These are phyloP conservation scores for Amphirosellinia nigrospora DNA, from an alignment of 495 filamentous ascomycete species.

Conservation along the genomic window DNA sequence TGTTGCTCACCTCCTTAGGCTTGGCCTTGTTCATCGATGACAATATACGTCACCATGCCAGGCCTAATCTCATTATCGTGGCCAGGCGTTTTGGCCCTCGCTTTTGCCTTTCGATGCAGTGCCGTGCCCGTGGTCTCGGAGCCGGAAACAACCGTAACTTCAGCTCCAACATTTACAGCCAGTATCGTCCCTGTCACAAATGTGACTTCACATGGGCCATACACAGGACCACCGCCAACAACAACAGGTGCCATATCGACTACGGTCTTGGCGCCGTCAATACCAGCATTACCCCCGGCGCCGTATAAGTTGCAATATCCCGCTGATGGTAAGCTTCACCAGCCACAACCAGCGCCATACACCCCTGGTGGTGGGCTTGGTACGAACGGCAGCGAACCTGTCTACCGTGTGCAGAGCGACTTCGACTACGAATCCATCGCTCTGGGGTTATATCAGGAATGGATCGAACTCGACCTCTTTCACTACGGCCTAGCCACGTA, in stretches of 20 bases:
- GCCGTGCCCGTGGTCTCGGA: constrained; percentile 46
- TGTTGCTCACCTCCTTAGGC: background rate
- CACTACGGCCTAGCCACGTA: constrained; percentile 77
- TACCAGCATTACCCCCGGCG: constrained; percentile 53
- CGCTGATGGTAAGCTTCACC: constrained; percentile 69
- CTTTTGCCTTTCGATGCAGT: constrained; percentile 26
- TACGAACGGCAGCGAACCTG: constrained; percentile 77
- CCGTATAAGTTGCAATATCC: constrained; percentile 67
- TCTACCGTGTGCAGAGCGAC: constrained; percentile 73
- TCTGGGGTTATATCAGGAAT: constrained; percentile 81
- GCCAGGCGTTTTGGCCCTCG: constrained; percentile 33
- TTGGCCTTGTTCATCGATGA: background rate
- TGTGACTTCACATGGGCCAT: constrained; percentile 61
- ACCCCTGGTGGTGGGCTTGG: constrained; percentile 76
- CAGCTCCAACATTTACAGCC: constrained; percentile 31
- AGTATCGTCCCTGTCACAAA: constrained; percentile 41
- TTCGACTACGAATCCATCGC: constrained; percentile 77
- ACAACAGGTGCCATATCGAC: constrained; percentile 65
- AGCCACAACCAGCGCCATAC: constrained; percentile 73
- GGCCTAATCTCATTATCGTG: constrained; percentile 26
- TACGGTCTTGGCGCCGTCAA: constrained; percentile 52
- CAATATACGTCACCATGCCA: constrained; percentile 28
- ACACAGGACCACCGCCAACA: constrained; percentile 61
- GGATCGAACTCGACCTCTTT: constrained; percentile 88
- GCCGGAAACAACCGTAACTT: constrained; percentile 43